Base-by-base conservation (phyloP, 495 filamentous ascomycete species). In the Trypethelium eluteriae region DNA sequence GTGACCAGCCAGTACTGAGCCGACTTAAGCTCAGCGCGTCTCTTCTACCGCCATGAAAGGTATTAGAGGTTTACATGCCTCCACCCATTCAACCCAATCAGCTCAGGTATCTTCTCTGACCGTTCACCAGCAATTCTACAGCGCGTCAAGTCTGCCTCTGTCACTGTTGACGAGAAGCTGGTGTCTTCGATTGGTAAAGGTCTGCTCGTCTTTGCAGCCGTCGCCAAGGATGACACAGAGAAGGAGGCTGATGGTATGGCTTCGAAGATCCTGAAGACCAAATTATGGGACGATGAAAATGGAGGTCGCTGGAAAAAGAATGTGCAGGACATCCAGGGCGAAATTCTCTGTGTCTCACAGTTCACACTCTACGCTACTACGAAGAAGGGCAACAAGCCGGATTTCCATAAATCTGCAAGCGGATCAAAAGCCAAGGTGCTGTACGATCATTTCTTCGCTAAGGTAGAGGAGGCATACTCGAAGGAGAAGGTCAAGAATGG, bases 311-410 rank as follows among this genome's bases (percentile, higher is more conserved):
- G 93, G 93, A 96, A 94, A 76, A 84, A 79, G 67, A 94, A 81
- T 71, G 89, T 99, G 39, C 84, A 89, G 76, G 90, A 96, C 66
- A 90, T 98, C 68, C 78, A 85, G 66, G 92, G 92, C 64, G 93
- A 98, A 75, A 82, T 99, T 12, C 86, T 99, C 2, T 96, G 92
- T 73, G 95, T 99, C n/a, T 97, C 95, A 9, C 95, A 99, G 77
- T 99, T 99, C 73, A 99, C 95, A 11, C 85, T 99, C 39, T 86
- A 93, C 49, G 95, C 90, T 63, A 88, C 87, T 57, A 91, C 92
- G 41, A 96, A 92, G 75, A 98, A 97, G 76, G 93, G 93, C 68
- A 90, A 84, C 72, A 96, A 96, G 76, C 95, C 95, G 14, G 89
- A 95, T 74, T 99, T 99, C 71, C 95, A 96, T 74, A 89, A 89